Conservation (phyloP, 495 filamentous ascomycete species). For the Xylaria telfairii region DNA sequence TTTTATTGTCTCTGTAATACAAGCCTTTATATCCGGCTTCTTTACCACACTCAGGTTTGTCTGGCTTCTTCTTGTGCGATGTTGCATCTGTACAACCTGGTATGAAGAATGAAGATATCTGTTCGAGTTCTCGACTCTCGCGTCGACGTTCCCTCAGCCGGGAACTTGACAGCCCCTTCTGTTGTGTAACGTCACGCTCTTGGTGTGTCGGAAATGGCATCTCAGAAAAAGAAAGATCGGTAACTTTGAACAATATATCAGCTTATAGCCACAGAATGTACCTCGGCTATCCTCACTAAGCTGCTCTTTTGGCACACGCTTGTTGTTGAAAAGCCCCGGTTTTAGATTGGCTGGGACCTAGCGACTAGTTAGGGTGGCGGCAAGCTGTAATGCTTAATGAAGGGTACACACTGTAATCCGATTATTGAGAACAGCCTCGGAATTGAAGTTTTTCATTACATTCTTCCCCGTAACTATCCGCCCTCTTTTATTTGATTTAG, state of each 20-base stretch:
- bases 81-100: constrained; percentile 20
- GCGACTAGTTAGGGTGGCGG: constrained; percentile 33
- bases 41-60: background rate
- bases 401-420: constrained; percentile 66
- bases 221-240: constrained; percentile 71
- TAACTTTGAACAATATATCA: constrained; percentile 50
- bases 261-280: background rate
- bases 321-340: constrained; percentile 75
- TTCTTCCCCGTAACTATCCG: constrained; percentile 46
- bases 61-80: background rate
- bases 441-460: constrained; percentile 67
- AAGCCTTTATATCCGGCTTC: background rate
- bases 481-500: constrained; percentile 45
- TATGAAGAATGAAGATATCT: constrained; percentile 51
- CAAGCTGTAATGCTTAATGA: constrained; percentile 1
- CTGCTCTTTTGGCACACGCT: constrained; percentile 64
- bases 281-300: constrained; percentile 44
- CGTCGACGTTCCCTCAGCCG: constrained; percentile 33
- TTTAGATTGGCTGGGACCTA: constrained; percentile 62
- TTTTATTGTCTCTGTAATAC: background rate
- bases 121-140: constrained; percentile 44
- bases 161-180: constrained; percentile 30
- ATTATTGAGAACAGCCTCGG: constrained; percentile 65
- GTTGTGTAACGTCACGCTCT: constrained; percentile 25
- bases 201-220: constrained; percentile 63